These are phyloP conservation scores for Clavispora phyllophila DNA, from an alignment of 805 yeast species.

Conservation along the genomic window DNA sequence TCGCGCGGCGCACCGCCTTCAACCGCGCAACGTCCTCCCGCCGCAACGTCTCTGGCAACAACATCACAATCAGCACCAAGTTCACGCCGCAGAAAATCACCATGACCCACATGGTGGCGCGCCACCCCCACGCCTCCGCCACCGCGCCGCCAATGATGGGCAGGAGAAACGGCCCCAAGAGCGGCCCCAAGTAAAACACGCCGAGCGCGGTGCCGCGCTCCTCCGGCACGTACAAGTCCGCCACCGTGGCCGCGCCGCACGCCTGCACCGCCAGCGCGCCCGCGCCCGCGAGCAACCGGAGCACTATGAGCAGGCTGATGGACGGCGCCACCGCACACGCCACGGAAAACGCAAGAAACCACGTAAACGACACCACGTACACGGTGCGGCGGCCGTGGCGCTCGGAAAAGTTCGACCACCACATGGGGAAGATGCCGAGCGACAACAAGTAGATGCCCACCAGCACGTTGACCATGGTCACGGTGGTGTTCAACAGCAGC, in stretches of 20 bases:
- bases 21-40: slow-evolving; percentile 56
- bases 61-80: slow-evolving; percentile 44
- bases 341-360: slow-evolving; percentile 61
- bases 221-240: slow-evolving; percentile 63
- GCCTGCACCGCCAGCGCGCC: slow-evolving; percentile 77
- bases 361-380: slow-evolving; percentile 60
- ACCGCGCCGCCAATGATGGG: slow-evolving; percentile 79
- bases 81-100: slow-evolving; percentile 60
- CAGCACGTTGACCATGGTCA: slow-evolving; percentile 63
- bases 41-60: slow-evolving; percentile 77
- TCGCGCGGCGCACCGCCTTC: slow-evolving; percentile 8
- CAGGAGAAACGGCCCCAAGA: slow-evolving; percentile 73
- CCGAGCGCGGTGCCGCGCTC: slow-evolving; percentile 81
- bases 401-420: slow-evolving; percentile 87
- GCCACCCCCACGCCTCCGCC: slow-evolving; percentile 72
- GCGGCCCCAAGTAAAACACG: slow-evolving; percentile 71
- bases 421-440: slow-evolving; percentile 74
- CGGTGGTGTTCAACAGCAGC: slow-evolving; percentile 49
- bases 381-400: slow-evolving; percentile 69
- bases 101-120: slow-evolving; percentile 84
- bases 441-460: slow-evolving; percentile 75
- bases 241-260: slow-evolving; percentile 85
- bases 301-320: slow-evolving; percentile 58
- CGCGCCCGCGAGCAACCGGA: slow-evolving; percentile 73
- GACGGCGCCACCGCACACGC: slow-evolving; percentile 66